Percentiles rank a stretch among this genome's conserved stretches.
Evolutionary conservation across 352 stramenopile genomes (phyloP).

Genomic region (Phytophthora foliorum): DNA sequence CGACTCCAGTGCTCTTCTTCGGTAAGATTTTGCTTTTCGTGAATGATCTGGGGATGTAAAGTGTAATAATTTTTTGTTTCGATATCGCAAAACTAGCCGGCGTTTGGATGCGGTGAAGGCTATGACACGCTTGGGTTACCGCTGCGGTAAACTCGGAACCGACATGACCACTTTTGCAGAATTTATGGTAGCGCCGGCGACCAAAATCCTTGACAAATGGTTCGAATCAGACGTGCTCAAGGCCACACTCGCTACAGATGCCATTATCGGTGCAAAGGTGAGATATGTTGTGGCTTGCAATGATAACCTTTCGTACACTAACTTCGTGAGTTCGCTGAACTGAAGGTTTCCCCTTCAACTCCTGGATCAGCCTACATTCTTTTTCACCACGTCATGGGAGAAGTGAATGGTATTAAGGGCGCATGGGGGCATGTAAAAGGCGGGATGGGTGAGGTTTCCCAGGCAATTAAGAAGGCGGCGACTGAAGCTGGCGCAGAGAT

Average conservation of each 20-base stretch:
- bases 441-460: slow-evolving; percentile 87
- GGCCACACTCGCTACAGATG: slow-evolving; percentile 92
- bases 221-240: slow-evolving; percentile 93
- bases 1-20: slow-evolving; percentile 53
- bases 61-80: background rate
- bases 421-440: slow-evolving; percentile 92
- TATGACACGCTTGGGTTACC: slow-evolving; percentile 73
- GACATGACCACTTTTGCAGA: slow-evolving; percentile 88
- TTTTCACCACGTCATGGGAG: slow-evolving; percentile 94
- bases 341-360: slow-evolving; percentile 79
- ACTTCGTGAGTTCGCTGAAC: background rate
- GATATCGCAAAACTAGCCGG: slow-evolving; percentile 34
- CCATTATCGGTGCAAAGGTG: slow-evolving; percentile 92
- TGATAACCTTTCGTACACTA: background rate
- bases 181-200: slow-evolving; percentile 89
- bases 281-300: background rate
- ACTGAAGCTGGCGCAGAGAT: slow-evolving; percentile 76
- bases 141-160: slow-evolving; percentile 71
- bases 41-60: background rate
- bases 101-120: slow-evolving; percentile 75
- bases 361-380: slow-evolving; percentile 92
- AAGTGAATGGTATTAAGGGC: slow-evolving; percentile 89
- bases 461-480: slow-evolving; percentile 75
- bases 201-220: slow-evolving; percentile 91
- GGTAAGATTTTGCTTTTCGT: slow-evolving; percentile 16